These are phyloP conservation scores for Coccomyxa sp. DNA, from an alignment of 139 green algal species.

Conservation along the genomic window DNA sequence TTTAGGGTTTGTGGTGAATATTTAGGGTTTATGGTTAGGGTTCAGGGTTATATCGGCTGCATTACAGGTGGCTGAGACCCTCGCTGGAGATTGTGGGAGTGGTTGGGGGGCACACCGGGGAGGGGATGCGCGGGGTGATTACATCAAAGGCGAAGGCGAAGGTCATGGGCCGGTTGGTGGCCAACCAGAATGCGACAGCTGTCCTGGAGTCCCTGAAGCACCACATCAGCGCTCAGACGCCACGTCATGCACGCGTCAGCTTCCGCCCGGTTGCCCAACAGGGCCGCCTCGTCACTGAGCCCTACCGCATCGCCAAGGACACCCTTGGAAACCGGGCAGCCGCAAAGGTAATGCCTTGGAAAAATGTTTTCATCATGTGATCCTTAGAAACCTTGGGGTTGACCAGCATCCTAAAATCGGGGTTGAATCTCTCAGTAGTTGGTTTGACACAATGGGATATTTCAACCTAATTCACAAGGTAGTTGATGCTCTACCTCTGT, in stretches of 20 bases:
- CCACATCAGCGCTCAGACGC: not conserved
- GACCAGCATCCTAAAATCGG: not conserved
- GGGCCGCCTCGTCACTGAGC: constrained; percentile 19
- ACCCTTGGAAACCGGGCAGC: constrained; percentile 36
- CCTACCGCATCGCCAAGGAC: constrained; percentile 32
- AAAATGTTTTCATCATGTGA: too few species aligned
- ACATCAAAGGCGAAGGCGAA: constrained; percentile 50
- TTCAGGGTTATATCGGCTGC: too few species aligned
- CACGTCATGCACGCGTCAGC: constrained; percentile 30
- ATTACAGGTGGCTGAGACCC: constrained; percentile 35
- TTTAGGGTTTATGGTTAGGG: too few species aligned
- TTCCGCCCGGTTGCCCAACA: constrained; percentile 22
- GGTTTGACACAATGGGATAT: too few species aligned
- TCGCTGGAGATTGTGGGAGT: constrained; percentile 68
- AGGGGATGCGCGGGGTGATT: constrained; percentile 70
- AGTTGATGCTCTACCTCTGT: too few species aligned
- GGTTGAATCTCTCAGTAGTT: too few species aligned
- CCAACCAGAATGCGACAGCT: constrained; percentile 1
- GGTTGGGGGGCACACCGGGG: constrained; percentile 27
- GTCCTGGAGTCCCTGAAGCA: not conserved
- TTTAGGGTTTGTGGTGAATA: too few species aligned
- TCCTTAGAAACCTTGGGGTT: not conserved
- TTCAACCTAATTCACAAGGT: too few species aligned
- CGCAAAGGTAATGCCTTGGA: constrained; percentile 18
- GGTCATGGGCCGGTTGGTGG: constrained; percentile 56